A percentile compares a stretch with the other conserved stretches of the same genome.
Evolutionary conservation across 805 yeast genomes (phyloP).

Genomic region (Spencermartinsiella europaea): DNA sequence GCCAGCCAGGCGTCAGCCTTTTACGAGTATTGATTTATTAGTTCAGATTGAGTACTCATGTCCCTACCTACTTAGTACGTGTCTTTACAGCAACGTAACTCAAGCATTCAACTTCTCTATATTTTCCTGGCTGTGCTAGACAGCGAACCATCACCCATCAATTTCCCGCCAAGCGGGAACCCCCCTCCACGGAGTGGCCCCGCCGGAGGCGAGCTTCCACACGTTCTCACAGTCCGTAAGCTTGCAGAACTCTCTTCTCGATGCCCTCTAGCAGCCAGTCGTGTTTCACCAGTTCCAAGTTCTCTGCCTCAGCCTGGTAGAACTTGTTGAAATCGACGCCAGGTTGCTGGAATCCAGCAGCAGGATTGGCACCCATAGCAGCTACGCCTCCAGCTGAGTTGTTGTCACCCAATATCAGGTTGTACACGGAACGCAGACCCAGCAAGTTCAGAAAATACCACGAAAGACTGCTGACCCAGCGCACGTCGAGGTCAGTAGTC

Average conservation of each 20-base stretch:
- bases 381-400: conserved; percentile 30
- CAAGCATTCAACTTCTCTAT: too few species aligned
- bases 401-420: conserved; percentile 53
- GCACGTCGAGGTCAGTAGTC: conserved; percentile 78
- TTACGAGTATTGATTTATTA: too few species aligned
- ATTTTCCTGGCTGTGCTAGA: too few species aligned
- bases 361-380: conserved; percentile 22
- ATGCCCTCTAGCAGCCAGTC: conserved; percentile 53
- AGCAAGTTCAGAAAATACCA: conserved; percentile 91
- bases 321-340: conserved; percentile 48
- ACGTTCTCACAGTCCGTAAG: conserved; percentile 3
- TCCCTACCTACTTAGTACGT: too few species aligned
- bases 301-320: conserved; percentile 68
- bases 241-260: conserved; percentile 45
- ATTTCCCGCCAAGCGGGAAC: too few species aligned
- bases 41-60: too few species aligned
- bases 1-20: too few species aligned
- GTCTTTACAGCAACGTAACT: too few species aligned
- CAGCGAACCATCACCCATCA: background rate
- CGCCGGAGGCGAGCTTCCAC: background rate
- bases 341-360: conserved; percentile 46
- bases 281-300: conserved; percentile 57
- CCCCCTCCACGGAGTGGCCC: background rate
- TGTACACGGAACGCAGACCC: conserved; percentile 76
- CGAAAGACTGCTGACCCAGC: conserved; percentile 90